These are phyloP conservation scores for Coprinellus micaceus DNA, from an alignment of 768 basidiomycete genomes.

Conservation along the genomic window DNA sequence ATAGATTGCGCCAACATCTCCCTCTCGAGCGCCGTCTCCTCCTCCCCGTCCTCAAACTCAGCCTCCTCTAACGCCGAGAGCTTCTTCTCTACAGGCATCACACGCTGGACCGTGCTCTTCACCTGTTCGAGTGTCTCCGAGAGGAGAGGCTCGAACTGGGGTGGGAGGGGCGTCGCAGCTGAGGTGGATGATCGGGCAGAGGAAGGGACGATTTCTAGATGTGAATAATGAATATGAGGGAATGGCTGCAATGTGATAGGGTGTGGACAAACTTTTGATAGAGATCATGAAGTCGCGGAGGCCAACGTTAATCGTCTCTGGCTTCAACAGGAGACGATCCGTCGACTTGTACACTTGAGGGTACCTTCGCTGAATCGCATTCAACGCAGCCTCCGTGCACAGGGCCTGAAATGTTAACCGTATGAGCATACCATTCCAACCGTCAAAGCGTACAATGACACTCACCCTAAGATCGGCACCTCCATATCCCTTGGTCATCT, in stretches of 20 bases:
- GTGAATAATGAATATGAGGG: neutral
- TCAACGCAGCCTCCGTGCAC: constrained; percentile 94
- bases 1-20: constrained; percentile 91
- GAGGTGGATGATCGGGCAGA: constrained; percentile 90
- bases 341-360: constrained; percentile 95
- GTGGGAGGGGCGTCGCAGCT: constrained; percentile 77
- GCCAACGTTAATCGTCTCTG: constrained; percentile 79
- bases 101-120: constrained; percentile 65
- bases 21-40: constrained; percentile 82
- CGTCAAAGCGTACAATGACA: constrained; percentile 5
- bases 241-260: neutral
- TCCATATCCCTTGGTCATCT: constrained; percentile 94
- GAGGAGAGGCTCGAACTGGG: constrained; percentile 80
- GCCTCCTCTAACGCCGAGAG: constrained; percentile 90
- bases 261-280: constrained; percentile 73
- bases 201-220: constrained; percentile 87
- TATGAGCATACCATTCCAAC: constrained; percentile 6
- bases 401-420: constrained; percentile 56
- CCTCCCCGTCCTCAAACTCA: constrained; percentile 79
- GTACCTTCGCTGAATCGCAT: constrained; percentile 93
- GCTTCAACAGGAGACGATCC: constrained; percentile 79
- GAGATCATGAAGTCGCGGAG: constrained; percentile 97
- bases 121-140: constrained; percentile 63
- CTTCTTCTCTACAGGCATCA: constrained; percentile 78
- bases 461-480: constrained; percentile 93